These are phyloP conservation scores for Heritiera fomes DNA, from an alignment of 345 rosid species.

Conservation along the genomic window DNA sequence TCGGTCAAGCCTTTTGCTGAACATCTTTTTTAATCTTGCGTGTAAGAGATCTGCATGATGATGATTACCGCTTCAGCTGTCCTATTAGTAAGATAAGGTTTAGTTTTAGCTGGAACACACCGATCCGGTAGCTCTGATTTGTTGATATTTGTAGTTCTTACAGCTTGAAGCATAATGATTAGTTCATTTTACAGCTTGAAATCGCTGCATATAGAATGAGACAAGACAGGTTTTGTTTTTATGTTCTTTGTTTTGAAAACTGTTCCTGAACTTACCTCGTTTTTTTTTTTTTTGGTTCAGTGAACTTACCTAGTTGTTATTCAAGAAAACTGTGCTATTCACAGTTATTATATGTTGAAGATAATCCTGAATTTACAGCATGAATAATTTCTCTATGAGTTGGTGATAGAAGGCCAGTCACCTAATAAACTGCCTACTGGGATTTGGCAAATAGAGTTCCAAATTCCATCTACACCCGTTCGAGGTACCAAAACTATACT, in stretches of 20 bases:
- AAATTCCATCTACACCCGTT: not conserved
- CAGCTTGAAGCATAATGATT: constrained; percentile 3
- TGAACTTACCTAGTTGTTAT: not conserved
- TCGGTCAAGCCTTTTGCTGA: not conserved
- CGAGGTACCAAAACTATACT: too few relatives aligned
- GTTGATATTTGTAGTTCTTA: not conserved
- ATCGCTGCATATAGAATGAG: not conserved
- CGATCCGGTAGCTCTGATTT: not conserved
- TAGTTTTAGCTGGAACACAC: constrained; percentile 4
- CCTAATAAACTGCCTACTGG: not conserved
- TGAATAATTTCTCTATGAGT: not conserved
- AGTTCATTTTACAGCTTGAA: not conserved
- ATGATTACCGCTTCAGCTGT: not conserved
- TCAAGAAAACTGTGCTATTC: not conserved
- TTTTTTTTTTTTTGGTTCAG: too few relatives aligned
- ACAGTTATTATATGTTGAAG: not conserved
- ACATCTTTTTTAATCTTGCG: not conserved
- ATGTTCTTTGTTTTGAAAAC: not conserved
- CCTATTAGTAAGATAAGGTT: not conserved
- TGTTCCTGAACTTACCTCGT: not conserved
- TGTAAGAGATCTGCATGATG: not conserved
- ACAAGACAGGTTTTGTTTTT: not conserved
- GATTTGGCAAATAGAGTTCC: not conserved
- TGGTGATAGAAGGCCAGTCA: too few relatives aligned
- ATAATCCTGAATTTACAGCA: not conserved